Evolutionary conservation across 305 asterid genomes (phyloP).

Genomic region (Andrographis paniculata): DNA sequence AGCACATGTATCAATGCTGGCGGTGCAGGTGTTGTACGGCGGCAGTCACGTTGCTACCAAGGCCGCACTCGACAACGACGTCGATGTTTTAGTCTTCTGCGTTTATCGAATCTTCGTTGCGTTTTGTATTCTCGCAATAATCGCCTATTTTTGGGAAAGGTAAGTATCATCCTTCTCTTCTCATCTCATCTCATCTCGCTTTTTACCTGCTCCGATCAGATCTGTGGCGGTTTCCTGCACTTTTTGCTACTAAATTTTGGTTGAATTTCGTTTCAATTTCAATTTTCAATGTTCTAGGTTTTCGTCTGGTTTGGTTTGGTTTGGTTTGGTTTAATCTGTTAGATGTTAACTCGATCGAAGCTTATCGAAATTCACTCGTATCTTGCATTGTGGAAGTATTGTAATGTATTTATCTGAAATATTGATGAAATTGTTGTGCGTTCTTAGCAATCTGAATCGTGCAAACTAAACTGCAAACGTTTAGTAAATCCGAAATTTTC

Average conservation of each 20-base stretch:
- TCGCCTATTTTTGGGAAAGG: conserved; percentile 76
- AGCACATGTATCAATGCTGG: conserved; percentile 77
- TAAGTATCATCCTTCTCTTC: conserved; percentile 19
- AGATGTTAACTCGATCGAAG: too few relatives aligned
- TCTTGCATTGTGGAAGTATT: too few relatives aligned
- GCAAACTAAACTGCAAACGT: too few relatives aligned
- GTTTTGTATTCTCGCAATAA: conserved; percentile 64
- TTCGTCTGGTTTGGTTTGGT: too few relatives aligned
- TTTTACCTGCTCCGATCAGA: not conserved
- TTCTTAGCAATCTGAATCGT: too few relatives aligned
- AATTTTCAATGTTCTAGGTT: too few relatives aligned
- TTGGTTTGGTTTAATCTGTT: too few relatives aligned
- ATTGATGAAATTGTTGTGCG: too few relatives aligned
- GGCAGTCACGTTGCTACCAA: conserved; percentile 84
- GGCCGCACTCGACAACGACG: conserved; percentile 76
- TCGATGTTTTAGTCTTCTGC: conserved; percentile 77
- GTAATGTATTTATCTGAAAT: too few relatives aligned
- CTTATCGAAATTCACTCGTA: too few relatives aligned
- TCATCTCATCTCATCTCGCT: not conserved
- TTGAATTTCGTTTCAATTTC: too few relatives aligned
- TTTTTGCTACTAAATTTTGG: not conserved
- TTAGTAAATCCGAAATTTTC: too few relatives aligned
- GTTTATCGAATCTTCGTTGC: conserved; percentile 69
- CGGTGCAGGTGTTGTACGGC: conserved; percentile 73
- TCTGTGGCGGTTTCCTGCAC: not conserved